Base-by-base conservation (phyloP, 2,329 filamentous ascomycete genomes). In the Aspergillus alliaceus region DNA sequence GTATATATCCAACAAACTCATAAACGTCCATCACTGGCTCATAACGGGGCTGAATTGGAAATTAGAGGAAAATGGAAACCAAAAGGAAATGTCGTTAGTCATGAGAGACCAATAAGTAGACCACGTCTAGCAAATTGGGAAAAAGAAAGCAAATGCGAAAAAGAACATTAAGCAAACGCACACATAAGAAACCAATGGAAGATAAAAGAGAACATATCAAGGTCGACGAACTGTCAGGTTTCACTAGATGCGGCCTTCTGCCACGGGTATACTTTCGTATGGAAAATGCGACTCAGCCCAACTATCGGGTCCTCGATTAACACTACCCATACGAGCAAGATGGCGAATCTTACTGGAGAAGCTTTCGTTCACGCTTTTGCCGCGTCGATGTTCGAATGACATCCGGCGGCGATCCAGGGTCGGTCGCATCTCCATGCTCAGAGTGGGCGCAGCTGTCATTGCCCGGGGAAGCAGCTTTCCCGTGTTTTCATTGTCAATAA, bases 241-340 rank as follows among this genome's bases (percentile, higher is more conserved):
- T 27, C 14, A 44, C 53, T 58, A 65, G 12, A 61, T 65, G 53
- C 51, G 68, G 29, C 54, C 54, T 12, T 66, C 62, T 14, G 59
- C 44, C 37, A 58, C 48, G 9, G 66, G 61, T 20, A 70, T 35
- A 27, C 57, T 67, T 53, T 72, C 68, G 53, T 72, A 69, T 2
- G 66, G 68, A 37, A 65, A 55, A 14, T 67, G 66, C 0, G 54
- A 24, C 25, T 69, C 69, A 2, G 51, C 54, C 64, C 66, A 70
- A 6, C 62, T 59, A 35, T 71, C 69, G 2, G 66, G 59, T 6
- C 79, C 81, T 53, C 84, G 80, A 60, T 14, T 48, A 22, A 32
- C n/a, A 9, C 80, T 85, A 37, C 84, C 79, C 79, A 86, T 84
- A 22, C 84, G 79, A 3, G 82, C 81, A 20, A 86, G 76, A 54